Conservation (phyloP, 768 basidiomycete species). For the Xanthoconium stramineum region DNA sequence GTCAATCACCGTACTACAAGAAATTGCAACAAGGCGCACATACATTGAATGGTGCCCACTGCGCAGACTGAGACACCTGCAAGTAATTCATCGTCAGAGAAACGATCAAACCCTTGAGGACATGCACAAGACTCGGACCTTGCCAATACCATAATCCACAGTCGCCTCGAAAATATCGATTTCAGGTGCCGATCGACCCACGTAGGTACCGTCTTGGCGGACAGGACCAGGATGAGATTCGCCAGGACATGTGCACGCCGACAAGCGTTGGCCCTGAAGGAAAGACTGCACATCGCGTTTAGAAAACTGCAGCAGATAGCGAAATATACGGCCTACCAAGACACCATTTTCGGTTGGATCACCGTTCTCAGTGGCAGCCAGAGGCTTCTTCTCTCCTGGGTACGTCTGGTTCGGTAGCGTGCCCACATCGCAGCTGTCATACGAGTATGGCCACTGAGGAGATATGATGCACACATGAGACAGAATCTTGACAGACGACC, state of each 20-base stretch:
- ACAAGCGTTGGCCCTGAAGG: slow-evolving; percentile 55
- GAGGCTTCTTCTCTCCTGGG: slow-evolving; percentile 42
- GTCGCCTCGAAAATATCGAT: slow-evolving; percentile 59
- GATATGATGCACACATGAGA: neutral
- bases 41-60: slow-evolving; percentile 41
- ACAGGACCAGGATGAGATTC: slow-evolving; percentile 60
- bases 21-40: neutral
- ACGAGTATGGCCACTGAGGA: slow-evolving; percentile 49
- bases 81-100: slow-evolving; percentile 7
- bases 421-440: slow-evolving; percentile 70
- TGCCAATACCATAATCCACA: slow-evolving; percentile 28
- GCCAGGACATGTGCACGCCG: slow-evolving; percentile 54
- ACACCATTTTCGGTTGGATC: slow-evolving; percentile 32
- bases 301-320: neutral
- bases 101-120: neutral
- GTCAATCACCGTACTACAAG: neutral
- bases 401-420: slow-evolving; percentile 73
- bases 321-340: slow-evolving; percentile 18
- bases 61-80: slow-evolving; percentile 54
- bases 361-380: slow-evolving; percentile 39
- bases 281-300: slow-evolving; percentile 32
- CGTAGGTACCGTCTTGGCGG: slow-evolving; percentile 44
- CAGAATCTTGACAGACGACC: slow-evolving; percentile 21
- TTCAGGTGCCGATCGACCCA: slow-evolving; percentile 56
- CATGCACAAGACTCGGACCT: slow-evolving; percentile 32